Percentiles rank a stretch among this genome's conserved stretches.
Conservation (phyloP, 208 protist genomes). For the Leishmania aethiopica region DNA sequence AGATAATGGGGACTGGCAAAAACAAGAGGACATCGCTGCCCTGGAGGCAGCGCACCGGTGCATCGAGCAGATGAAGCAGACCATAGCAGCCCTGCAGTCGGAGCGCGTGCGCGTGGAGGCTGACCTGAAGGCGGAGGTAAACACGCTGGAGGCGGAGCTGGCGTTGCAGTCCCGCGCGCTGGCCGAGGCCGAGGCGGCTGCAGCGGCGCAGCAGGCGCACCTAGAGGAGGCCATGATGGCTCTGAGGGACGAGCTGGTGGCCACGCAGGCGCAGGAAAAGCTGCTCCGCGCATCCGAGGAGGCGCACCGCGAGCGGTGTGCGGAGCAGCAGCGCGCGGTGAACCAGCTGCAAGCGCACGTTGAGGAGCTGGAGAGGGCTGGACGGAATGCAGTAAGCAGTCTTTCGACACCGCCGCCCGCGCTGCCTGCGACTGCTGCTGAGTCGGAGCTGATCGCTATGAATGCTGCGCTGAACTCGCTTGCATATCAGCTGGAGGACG, state of each 20-base stretch:
- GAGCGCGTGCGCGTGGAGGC: not conserved
- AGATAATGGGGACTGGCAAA: not conserved
- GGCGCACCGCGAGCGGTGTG: not conserved
- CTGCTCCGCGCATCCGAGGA: conserved; percentile 7
- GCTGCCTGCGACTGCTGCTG: not conserved
- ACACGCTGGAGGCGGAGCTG: conserved; percentile 6
- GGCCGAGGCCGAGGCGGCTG: not conserved
- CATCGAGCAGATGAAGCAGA: conserved; percentile 17
- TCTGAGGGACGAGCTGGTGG: conserved; percentile 32
- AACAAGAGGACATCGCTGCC: not conserved
- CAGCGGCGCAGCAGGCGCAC: not conserved
- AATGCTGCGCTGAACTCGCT: conserved; percentile 17
- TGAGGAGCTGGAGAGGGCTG: conserved; percentile 5
- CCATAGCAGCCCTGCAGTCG: conserved; percentile 8
- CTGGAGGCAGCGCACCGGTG: conserved; percentile 11
- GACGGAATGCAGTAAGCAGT: not conserved
- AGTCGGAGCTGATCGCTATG: conserved; percentile 1
- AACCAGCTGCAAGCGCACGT: conserved; percentile 19
- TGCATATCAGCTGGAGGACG: conserved; percentile 23
- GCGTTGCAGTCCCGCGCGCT: conserved; percentile 1
- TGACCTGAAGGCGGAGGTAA: not conserved
- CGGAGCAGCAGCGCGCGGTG: conserved; percentile 16
- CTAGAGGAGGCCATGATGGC: conserved; percentile 18
- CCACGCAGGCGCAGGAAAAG: conserved; percentile 18
- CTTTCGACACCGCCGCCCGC: not conserved